Evolutionary conservation across 1,139 yeast species (phyloP).

Genomic region (Saccharomyces hybrid): DNA sequence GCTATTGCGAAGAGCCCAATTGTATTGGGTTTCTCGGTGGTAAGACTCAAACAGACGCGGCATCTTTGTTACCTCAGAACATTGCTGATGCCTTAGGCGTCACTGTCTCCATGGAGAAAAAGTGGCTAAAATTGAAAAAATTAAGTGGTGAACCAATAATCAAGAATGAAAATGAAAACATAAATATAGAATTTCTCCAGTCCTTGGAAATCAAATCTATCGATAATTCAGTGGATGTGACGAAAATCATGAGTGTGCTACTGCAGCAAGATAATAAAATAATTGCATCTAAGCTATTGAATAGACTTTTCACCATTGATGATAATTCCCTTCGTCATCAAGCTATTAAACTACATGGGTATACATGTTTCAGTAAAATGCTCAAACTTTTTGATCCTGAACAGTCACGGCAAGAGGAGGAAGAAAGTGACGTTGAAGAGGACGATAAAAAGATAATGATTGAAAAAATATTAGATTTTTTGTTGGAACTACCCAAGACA

Average conservation of each 20-base stretch:
- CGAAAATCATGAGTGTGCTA: slow-evolving; percentile 74
- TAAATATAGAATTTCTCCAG: slow-evolving; percentile 59
- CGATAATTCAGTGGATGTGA: slow-evolving; percentile 48
- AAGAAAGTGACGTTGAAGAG: background rate
- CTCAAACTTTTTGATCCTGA: slow-evolving; percentile 37
- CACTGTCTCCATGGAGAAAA: slow-evolving; percentile 50
- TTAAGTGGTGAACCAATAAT: slow-evolving; percentile 39
- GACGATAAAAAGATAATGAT: slow-evolving; percentile 26
- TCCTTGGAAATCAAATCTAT: slow-evolving; percentile 51
- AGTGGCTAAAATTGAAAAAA: slow-evolving; percentile 58
- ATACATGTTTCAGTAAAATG: slow-evolving; percentile 64
- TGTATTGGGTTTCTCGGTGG: slow-evolving; percentile 95
- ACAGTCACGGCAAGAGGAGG: background rate
- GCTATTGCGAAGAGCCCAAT: slow-evolving; percentile 89
- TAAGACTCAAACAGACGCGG: slow-evolving; percentile 89
- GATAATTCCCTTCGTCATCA: slow-evolving; percentile 50
- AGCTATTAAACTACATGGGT: slow-evolving; percentile 78
- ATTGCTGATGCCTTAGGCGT: slow-evolving; percentile 84
- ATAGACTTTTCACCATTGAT: slow-evolving; percentile 53
- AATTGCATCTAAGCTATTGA: slow-evolving; percentile 58
- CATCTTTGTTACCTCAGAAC: slow-evolving; percentile 72
- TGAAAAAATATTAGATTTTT: slow-evolving; percentile 47
- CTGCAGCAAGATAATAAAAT: slow-evolving; percentile 69
- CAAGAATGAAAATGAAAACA: slow-evolving; percentile 51
- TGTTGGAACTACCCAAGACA: slow-evolving; percentile 70